These are phyloP conservation scores for Ambispora gerdemannii DNA, from an alignment of 192 early-diverging fungal genomes.

Conservation along the genomic window DNA sequence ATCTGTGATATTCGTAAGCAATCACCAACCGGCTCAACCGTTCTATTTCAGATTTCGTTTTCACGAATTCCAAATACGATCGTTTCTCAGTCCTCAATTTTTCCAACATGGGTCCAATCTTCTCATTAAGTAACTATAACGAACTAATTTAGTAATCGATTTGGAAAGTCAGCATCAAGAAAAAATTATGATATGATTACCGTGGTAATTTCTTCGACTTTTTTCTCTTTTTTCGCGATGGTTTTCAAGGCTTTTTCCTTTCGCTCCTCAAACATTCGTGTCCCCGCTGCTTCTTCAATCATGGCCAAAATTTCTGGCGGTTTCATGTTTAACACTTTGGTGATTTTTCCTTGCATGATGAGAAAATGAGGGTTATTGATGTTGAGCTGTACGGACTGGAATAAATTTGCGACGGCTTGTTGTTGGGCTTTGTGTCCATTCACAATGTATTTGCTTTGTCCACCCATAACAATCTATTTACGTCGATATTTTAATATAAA, in stretches of 20 bases:
- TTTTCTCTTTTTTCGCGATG: constrained; percentile 94
- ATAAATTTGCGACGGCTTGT: constrained; percentile 84
- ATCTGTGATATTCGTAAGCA: constrained; percentile 77
- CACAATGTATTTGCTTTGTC: constrained; percentile 95
- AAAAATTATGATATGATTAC: constrained; percentile 32
- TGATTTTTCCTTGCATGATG: constrained; percentile 99
- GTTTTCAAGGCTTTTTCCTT: constrained; percentile 93
- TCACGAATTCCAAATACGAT: constrained; percentile 89
- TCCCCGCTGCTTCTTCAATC: constrained; percentile 99
- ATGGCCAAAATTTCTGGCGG: constrained; percentile 92
- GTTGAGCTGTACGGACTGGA: constrained; percentile 97
- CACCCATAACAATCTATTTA: constrained; percentile 70
- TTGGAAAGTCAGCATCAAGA: neutral
- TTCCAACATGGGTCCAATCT: constrained; percentile 92
- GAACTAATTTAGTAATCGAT: neutral
- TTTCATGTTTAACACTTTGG: constrained; percentile 99
- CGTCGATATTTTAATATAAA: neutral
- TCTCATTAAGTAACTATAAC: constrained; percentile 71
- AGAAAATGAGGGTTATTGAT: constrained; percentile 99
- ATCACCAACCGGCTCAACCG: constrained; percentile 73
- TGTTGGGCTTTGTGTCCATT: constrained; percentile 91
- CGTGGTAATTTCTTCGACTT: constrained; percentile 85
- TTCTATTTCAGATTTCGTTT: constrained; percentile 87
- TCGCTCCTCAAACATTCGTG: constrained; percentile 97
- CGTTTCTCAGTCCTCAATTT: constrained; percentile 83